Conservation (phyloP, 345 rosid species). For the Rubroshorea leprosula region DNA sequence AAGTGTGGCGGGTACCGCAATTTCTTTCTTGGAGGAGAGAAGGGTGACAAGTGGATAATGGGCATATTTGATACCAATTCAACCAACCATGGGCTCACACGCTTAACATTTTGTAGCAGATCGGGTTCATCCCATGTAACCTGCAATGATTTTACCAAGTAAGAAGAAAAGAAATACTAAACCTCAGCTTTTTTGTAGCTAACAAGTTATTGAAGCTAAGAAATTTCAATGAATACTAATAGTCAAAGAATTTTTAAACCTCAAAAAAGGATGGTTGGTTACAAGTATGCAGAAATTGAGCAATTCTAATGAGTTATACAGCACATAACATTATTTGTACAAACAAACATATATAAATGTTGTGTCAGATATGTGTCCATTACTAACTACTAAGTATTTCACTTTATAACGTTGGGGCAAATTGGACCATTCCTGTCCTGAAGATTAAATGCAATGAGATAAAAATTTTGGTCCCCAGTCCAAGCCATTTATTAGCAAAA, state of each 20-base stretch:
- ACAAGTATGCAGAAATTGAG: not conserved
- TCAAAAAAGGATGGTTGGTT: not conserved
- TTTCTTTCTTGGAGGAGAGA: conserved; percentile 82
- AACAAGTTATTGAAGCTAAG: too few species aligned
- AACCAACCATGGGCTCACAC: conserved; percentile 90
- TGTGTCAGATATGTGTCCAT: not conserved
- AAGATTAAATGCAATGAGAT: conserved; percentile 5
- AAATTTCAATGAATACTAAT: too few species aligned
- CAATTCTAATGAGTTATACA: not conserved
- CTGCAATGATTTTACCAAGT: conserved; percentile 28
- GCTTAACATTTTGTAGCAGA: conserved; percentile 78
- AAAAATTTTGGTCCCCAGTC: conserved; percentile 1
- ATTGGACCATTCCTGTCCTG: conserved; percentile 3
- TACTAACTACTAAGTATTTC: conserved; percentile 9
- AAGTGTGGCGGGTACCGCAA: conserved; percentile 53
- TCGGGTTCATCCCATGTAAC: conserved; percentile 99
- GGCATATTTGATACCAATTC: conserved; percentile 86
- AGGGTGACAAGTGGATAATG: conserved; percentile 59
- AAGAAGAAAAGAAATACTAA: conserved; percentile 1
- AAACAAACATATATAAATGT: conserved; percentile 17
- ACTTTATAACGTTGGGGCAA: conserved; percentile 8
- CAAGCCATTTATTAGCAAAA: conserved; percentile 11
- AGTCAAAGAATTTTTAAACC: too few species aligned
- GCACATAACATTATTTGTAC: not conserved
- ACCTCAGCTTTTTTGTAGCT: too few species aligned